Evolutionary conservation across 1,284 basidiomycete species (phyloP).

Genomic region (Puccinia polysora): DNA sequence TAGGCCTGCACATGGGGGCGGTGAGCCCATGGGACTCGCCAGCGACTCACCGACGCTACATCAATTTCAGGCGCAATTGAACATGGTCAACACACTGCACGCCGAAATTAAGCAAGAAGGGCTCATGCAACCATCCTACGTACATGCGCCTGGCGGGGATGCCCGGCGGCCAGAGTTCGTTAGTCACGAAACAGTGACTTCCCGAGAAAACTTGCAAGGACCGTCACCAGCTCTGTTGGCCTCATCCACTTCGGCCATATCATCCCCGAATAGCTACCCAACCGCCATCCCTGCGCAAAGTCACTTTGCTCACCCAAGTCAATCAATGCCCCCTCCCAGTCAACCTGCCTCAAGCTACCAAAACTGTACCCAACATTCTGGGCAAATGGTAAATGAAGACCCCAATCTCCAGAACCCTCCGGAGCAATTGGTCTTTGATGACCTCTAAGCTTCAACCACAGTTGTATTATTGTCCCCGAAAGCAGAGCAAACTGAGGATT

Average conservation of each 20-base stretch:
- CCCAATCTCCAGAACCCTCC: background rate
- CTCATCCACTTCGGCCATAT: background rate
- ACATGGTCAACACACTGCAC: conserved; percentile 39
- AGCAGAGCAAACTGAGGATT: too few relatives aligned
- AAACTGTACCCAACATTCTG: background rate
- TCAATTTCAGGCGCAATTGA: conserved; percentile 36
- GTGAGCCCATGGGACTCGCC: too few relatives aligned
- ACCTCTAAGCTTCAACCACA: too few relatives aligned
- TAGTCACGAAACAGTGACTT: background rate
- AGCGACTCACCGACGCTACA: conserved; percentile 2
- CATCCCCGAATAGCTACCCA: background rate
- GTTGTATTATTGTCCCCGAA: too few relatives aligned
- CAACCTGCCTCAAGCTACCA: conserved; percentile 28
- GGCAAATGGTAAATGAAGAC: background rate
- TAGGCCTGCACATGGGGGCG: too few relatives aligned
- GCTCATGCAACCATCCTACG: conserved; percentile 1
- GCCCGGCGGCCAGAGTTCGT: background rate
- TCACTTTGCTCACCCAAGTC: conserved; percentile 3
- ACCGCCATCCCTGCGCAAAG: background rate
- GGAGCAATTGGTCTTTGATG: background rate
- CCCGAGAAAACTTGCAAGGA: background rate
- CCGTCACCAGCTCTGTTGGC: background rate
- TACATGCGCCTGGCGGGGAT: background rate
- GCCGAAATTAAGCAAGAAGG: conserved; percentile 33
- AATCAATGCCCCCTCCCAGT: conserved; percentile 33